phyloP scores from a whole-genome alignment of 495 filamentous ascomycete genomes.

The Chaetomidium leptoderma region DNA sequence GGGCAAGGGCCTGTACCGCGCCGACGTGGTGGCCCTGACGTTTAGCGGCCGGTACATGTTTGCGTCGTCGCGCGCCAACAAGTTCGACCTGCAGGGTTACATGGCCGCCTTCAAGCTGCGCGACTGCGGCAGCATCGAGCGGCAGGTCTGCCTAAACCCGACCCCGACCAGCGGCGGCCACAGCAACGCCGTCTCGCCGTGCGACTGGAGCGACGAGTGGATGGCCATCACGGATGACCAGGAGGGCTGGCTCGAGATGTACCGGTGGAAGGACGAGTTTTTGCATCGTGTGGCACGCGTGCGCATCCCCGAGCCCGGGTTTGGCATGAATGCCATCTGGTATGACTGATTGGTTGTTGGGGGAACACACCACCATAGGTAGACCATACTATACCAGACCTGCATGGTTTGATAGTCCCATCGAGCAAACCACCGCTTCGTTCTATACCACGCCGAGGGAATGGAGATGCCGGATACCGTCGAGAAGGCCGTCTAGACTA shows the following conservation, averaged over 20 bases:
- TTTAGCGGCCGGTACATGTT: conserved; percentile 66
- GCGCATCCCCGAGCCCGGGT: conserved; percentile 73
- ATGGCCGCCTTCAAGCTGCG: conserved; percentile 71
- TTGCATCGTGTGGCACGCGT: conserved; percentile 67
- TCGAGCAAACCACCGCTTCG: too few relatives aligned
- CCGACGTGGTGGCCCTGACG: conserved; percentile 70
- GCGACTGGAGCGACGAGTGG: conserved; percentile 80
- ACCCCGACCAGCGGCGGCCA: conserved; percentile 82
- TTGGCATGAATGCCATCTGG: conserved; percentile 90
- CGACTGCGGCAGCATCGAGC: conserved; percentile 65
- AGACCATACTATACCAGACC: too few relatives aligned
- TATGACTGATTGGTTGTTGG: conserved; percentile 56
- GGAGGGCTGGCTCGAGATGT: conserved; percentile 80
- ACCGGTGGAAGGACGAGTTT: conserved; percentile 75
- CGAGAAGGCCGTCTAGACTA: too few relatives aligned
- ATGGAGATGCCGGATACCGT: too few relatives aligned
- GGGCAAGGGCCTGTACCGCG: conserved; percentile 59
- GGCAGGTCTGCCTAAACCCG: conserved; percentile 72
- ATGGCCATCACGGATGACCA: conserved; percentile 80
- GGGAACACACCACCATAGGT: too few relatives aligned
- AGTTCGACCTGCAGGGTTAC: conserved; percentile 70
- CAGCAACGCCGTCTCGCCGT: conserved; percentile 76
- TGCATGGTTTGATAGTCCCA: too few relatives aligned
- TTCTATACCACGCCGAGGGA: too few relatives aligned
- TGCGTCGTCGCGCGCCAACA: conserved; percentile 74